Evolutionary conservation across 257 asterid genomes (phyloP).

Genomic region (Solanum etuberosum): DNA sequence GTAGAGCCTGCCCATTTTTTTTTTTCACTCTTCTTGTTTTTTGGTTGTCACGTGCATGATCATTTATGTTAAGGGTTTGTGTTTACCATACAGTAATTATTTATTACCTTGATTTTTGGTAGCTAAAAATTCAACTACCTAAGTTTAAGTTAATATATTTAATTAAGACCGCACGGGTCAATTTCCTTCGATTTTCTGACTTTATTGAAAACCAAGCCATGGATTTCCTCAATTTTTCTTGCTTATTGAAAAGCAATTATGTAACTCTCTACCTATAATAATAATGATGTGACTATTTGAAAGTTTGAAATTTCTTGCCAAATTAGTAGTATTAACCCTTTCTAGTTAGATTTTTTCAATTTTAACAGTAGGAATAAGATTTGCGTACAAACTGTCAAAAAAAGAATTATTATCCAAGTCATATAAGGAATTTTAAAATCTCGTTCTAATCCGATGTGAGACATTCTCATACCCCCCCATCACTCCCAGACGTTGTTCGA

Average conservation of each 20-base stretch:
- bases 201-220: slow-evolving; percentile 36
- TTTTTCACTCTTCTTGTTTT: not conserved
- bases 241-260: slow-evolving; percentile 40
- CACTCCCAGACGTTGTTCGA: not conserved
- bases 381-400: not conserved
- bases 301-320: slow-evolving; percentile 12
- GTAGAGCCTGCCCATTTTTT: not conserved
- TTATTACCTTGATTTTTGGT: not conserved
- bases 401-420: not conserved
- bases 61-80: not conserved
- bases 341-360: not conserved
- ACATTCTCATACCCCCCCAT: not conserved
- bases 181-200: slow-evolving; percentile 41
- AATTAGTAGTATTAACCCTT: not conserved
- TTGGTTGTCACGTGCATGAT: not conserved
- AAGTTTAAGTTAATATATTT: not conserved
- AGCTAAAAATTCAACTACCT: not conserved
- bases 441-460: not conserved
- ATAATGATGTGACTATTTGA: slow-evolving; percentile 12
- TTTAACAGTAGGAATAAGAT: not conserved
- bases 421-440: accelerated
- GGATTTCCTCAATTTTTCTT: slow-evolving; percentile 63
- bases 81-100: not conserved
- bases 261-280: slow-evolving; percentile 8
- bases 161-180: slow-evolving; percentile 37